These are phyloP conservation scores for Geranium brycei DNA, from an alignment of 345 rosid genomes.

Conservation along the genomic window DNA sequence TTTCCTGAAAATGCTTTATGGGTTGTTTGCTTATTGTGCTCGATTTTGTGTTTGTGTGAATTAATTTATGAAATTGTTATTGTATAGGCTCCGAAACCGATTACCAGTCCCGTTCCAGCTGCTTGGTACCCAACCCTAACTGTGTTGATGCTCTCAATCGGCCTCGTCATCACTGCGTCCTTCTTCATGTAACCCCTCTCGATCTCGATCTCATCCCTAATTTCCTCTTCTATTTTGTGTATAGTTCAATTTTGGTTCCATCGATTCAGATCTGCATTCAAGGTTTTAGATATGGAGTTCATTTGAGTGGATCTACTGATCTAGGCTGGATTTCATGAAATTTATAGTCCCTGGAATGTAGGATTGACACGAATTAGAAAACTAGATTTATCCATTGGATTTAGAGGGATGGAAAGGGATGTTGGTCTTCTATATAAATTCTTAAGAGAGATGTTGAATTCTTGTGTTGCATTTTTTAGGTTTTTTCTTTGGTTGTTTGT, in stretches of 20 bases:
- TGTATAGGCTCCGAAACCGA: constrained; percentile 48
- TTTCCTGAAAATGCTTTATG: too few species aligned
- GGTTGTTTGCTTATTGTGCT: too few species aligned
- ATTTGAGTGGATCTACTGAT: not conserved
- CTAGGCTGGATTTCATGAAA: not conserved
- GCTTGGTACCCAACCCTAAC: constrained; percentile 57
- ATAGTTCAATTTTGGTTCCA: not conserved
- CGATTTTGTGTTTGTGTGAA: too few species aligned
- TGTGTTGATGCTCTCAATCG: constrained; percentile 46
- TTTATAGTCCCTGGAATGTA: not conserved
- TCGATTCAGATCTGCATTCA: not conserved
- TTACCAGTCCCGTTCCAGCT: constrained; percentile 66
- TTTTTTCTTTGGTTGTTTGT: not conserved
- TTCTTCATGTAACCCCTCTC: constrained; percentile 62
- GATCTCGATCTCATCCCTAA: constrained; percentile 13
- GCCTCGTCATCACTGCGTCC: constrained; percentile 62
- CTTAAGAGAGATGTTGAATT: not conserved
- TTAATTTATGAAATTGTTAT: too few species aligned
- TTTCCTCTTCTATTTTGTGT: not conserved
- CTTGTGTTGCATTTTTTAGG: not conserved
- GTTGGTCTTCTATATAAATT: too few species aligned
- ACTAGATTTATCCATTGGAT: too few species aligned
- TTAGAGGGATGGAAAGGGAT: too few species aligned
- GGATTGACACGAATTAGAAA: not conserved
- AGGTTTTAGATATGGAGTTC: not conserved